phyloP scores from a whole-genome alignment of 1,139 yeast species.

The Lipomyces yarrowii region DNA sequence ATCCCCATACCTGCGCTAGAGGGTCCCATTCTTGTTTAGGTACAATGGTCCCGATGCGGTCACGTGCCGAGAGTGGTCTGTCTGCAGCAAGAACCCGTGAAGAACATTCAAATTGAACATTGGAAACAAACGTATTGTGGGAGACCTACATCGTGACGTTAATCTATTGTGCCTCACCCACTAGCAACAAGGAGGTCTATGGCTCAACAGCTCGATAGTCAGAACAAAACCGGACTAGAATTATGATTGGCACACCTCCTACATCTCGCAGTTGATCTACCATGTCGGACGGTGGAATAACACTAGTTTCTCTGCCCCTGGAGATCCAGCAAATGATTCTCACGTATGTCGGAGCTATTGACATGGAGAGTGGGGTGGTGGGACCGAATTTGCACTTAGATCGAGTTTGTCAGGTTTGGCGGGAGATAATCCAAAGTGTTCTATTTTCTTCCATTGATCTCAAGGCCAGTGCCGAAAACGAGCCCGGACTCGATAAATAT shows the following conservation, averaged over 20 bases:
- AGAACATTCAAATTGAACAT: no score
- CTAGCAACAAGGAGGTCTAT: background rate
- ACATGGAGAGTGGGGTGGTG: background rate
- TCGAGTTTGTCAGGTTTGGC: constrained; percentile 7
- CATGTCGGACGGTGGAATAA: background rate
- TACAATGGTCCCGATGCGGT: no score
- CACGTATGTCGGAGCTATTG: constrained; percentile 7
- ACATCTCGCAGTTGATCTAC: background rate
- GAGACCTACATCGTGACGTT: no score
- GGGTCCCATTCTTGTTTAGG: no score
- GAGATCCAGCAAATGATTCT: constrained; percentile 9
- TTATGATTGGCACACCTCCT: background rate
- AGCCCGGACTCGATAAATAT: background rate
- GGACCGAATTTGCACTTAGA: constrained; percentile 1
- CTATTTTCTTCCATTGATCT: constrained; percentile 6
- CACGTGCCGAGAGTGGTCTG: no score
- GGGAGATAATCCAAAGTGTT: constrained; percentile 3
- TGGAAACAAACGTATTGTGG: no score
- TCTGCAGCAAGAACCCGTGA: no score
- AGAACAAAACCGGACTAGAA: background rate
- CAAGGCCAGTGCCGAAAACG: background rate
- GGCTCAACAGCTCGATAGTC: background rate
- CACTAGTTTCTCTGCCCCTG: background rate
- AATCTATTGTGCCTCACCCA: no score
- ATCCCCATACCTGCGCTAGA: no score